Conservation (phyloP, 2,329 filamentous ascomycete genomes). For the Rutstroemia sp. region DNA sequence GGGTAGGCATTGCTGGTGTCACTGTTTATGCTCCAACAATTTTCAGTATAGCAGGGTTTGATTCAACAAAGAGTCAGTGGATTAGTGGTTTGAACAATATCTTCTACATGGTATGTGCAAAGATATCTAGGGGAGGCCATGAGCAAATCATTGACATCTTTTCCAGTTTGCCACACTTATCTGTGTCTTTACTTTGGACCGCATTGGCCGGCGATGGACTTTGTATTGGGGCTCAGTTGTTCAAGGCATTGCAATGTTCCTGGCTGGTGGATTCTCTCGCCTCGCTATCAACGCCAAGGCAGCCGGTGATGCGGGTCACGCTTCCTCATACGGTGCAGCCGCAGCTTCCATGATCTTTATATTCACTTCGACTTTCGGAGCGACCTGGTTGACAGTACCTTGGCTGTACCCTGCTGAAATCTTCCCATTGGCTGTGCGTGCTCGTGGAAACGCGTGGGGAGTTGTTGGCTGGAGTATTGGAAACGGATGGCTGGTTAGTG, state of each 20-base stretch:
- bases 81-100: neutral
- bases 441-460: slow-evolving; percentile 49
- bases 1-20: neutral
- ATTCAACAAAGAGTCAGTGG: neutral
- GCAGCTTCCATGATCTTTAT: neutral
- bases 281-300: neutral
- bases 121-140: too few relatives aligned
- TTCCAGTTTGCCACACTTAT: neutral
- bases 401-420: slow-evolving; percentile 51
- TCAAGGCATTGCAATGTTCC: neutral
- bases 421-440: slow-evolving; percentile 42
- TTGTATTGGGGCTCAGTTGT: neutral
- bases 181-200: neutral
- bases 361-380: neutral
- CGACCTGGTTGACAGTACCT: neutral
- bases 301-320: neutral
- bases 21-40: neutral
- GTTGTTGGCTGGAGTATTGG: neutral
- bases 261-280: neutral
- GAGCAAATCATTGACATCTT: too few relatives aligned
- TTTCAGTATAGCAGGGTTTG: neutral
- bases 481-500: neutral
- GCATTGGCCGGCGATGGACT: neutral
- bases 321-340: neutral
- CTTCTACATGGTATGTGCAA: neutral